Evolutionary conservation across 1,139 yeast genomes (phyloP), one percentile per base, ranked within the genome.

Genomic region (Zygosaccharomyces pseudobailii): DNA sequence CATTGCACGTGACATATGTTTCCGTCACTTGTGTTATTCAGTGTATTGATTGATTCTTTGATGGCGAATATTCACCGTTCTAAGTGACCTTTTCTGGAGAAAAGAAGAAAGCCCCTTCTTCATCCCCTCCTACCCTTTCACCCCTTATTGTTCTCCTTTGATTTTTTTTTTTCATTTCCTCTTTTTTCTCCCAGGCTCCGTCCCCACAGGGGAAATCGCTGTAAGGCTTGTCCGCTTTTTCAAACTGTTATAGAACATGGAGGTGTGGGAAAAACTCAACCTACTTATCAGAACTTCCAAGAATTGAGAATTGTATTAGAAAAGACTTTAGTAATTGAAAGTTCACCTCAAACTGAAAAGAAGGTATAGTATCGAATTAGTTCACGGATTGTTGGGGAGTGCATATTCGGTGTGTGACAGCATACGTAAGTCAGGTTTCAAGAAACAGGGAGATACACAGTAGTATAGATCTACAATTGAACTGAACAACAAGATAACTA

Each of bases 201-300:
- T 21, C 40, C 36, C 45, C 45, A 38, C 45, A 36, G 40, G 40
- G 40, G 41, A 38, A 38, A 28, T 38, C 34, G 33, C 34, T 13
- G 33, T 38, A 19, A 38, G 33, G 25, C 25, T 27, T 38, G 24
- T 28, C 34, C 41, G 24, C 20, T 38, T 38, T 36, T 20, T 23
- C 20, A 30, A 13, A 6, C 21, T 38, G 33, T 10, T 30, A 30
- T 30, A 30, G 33, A 13, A 19, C 33, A 30, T 30, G 19, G 13
- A 30, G 33, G 13, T 30, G 33, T n/a, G 5, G 33, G 17, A 13
- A 13, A 13, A 13, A 13, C 17, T 13, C 17, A 13, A 13, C 17
- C 17, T 13, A 13, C 17, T 13, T 13, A 13, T 13, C 17, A 13
- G 17, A 13, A 13, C 17, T 13, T 13, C 17, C 17, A 13, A 13